A percentile compares a stretch with the other conserved stretches of the same genome.
Conservation (phyloP, 331 rosid genomes). For the Phaseolus coccineus region DNA sequence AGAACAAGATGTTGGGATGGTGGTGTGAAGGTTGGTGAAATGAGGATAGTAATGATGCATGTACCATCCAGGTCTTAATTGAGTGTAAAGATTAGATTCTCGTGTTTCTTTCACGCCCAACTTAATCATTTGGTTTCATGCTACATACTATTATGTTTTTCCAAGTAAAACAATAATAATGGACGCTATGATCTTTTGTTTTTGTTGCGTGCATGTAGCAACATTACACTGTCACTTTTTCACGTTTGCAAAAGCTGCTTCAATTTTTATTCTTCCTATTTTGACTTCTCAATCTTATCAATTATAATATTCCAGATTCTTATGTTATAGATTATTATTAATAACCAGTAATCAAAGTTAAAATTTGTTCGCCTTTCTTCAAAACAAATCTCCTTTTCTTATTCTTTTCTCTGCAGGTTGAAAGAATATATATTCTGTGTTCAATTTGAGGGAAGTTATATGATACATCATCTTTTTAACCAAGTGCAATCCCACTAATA, state of each 20-base stretch:
- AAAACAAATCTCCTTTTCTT: background rate
- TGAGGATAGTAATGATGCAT: conserved; percentile 10
- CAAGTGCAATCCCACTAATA: too few relatives aligned
- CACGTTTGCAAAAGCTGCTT: conserved; percentile 8
- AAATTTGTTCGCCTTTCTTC: background rate
- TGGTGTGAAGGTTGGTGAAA: conserved; percentile 21
- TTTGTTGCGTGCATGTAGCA: conserved; percentile 13
- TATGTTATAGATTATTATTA: too few relatives aligned
- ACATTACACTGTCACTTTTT: background rate
- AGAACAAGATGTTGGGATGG: background rate
- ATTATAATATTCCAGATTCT: background rate
- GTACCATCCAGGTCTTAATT: background rate
- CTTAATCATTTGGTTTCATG: conserved; percentile 40
- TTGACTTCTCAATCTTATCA: conserved; percentile 36
- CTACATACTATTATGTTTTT: conserved; percentile 33
- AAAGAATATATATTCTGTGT: too few relatives aligned
- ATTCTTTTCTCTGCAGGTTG: too few relatives aligned
- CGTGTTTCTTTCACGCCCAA: conserved; percentile 44
- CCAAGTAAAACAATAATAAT: background rate
- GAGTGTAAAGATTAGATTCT: conserved; percentile 11
- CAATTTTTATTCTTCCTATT: background rate
- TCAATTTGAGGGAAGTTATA: too few relatives aligned
- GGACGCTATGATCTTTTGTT: too few relatives aligned
- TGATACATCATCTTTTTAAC: too few relatives aligned
- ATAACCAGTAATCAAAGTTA: background rate